phyloP scores from a whole-genome alignment of 352 stramenopile genomes.

The Globisporangium middletonii region DNA sequence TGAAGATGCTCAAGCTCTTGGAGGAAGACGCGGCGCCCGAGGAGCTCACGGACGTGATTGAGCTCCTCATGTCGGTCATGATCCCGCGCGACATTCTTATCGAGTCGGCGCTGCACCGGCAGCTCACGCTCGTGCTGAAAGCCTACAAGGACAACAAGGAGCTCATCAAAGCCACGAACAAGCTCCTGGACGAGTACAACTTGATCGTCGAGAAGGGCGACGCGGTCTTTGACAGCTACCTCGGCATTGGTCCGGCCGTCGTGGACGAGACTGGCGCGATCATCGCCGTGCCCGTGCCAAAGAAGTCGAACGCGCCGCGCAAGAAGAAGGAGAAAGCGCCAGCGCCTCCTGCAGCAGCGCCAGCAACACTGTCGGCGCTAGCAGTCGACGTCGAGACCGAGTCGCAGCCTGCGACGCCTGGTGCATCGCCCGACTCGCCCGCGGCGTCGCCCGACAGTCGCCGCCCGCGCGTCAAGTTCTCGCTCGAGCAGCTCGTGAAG shows the following conservation, averaged over 20 bases:
- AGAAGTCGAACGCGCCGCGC: conserved; percentile 30
- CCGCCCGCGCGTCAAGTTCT: conserved; percentile 73
- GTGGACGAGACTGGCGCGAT: not conserved
- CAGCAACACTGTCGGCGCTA: conserved; percentile 6
- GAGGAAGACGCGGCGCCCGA: conserved; percentile 78
- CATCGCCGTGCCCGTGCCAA: not conserved
- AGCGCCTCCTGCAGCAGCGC: not conserved
- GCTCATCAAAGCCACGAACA: conserved; percentile 74
- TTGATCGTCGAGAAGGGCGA: conserved; percentile 56
- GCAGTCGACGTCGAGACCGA: conserved; percentile 53
- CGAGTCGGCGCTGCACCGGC: conserved; percentile 65
- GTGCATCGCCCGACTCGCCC: conserved; percentile 55
- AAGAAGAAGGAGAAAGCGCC: conserved; percentile 40
- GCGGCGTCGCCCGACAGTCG: conserved; percentile 59
- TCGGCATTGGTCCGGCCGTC: not conserved
- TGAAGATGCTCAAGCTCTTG: conserved; percentile 80
- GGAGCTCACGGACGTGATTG: conserved; percentile 75
- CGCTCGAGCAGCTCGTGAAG: conserved; percentile 65
- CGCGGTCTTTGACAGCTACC: conserved; percentile 12
- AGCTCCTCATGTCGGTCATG: conserved; percentile 72
- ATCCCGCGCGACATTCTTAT: conserved; percentile 71
- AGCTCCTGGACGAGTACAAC: conserved; percentile 75
- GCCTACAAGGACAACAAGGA: conserved; percentile 86
- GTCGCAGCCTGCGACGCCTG: conserved; percentile 44
- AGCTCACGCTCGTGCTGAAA: conserved; percentile 72